Conservation (phyloP, 1,284 basidiomycete genomes). For the Puccinia novopanici region DNA sequence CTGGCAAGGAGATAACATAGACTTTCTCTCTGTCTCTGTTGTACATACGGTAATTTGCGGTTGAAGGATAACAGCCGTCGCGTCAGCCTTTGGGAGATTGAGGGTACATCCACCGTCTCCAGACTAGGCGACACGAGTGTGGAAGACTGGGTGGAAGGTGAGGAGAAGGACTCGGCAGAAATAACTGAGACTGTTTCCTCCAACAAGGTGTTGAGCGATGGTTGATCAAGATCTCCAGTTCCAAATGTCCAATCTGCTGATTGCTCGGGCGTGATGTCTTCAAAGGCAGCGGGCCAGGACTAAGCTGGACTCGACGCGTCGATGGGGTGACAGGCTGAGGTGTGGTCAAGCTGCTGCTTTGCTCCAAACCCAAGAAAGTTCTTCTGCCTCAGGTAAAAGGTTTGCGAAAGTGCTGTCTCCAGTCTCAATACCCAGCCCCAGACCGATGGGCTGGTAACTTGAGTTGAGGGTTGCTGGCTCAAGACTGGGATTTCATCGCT, state of each 20-base stretch:
- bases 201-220: not conserved
- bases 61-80: constrained; percentile 20
- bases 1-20: not conserved
- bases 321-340: not conserved
- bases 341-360: not conserved
- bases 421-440: constrained; percentile 45
- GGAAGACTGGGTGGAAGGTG: not conserved
- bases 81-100: constrained; percentile 7
- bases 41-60: not conserved
- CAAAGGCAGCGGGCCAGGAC: constrained; percentile 13
- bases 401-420: constrained; percentile 39
- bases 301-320: constrained; percentile 23
- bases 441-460: constrained; percentile 28
- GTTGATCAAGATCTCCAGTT: not conserved
- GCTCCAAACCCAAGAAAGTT: constrained; percentile 4
- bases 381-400: not conserved
- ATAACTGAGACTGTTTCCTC: not conserved
- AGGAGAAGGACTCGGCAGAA: not conserved
- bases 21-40: not conserved
- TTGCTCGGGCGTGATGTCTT: constrained; percentile 2
- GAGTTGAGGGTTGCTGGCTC: constrained; percentile 7
- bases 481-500: not conserved
- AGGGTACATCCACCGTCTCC: constrained; percentile 12
- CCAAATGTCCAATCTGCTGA: not conserved
- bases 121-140: not conserved